Percentiles rank a stretch among this genome's conserved stretches.
Conservation (phyloP, 2,329 filamentous ascomycete genomes). For the Colletotrichum camelliae region DNA sequence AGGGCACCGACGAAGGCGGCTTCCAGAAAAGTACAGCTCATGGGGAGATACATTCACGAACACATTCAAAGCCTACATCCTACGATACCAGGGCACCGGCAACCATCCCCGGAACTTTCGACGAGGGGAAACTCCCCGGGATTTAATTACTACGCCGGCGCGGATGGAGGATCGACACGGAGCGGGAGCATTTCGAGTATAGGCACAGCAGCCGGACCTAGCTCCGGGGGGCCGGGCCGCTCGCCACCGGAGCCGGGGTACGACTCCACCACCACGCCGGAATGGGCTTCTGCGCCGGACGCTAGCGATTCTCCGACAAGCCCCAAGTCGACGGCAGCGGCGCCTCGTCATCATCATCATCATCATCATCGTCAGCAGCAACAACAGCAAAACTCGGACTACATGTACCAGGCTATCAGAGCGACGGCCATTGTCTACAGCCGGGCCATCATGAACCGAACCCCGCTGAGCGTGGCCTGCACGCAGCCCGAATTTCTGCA, state of each 20-base stretch:
- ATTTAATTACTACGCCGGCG: not conserved
- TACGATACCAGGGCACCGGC: not conserved
- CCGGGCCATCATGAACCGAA: conserved; percentile 46
- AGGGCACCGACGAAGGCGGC: not conserved
- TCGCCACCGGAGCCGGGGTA: not conserved
- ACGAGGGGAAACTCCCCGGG: not conserved
- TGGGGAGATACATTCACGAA: conserved; percentile 4
- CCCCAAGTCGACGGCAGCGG: not conserved
- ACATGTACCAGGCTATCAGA: conserved; percentile 53
- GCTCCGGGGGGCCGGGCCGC: not conserved
- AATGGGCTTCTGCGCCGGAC: not conserved
- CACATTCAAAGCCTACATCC: not conserved
- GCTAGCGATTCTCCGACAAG: not conserved
- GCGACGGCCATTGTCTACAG: conserved; percentile 53
- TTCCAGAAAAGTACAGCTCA: not conserved
- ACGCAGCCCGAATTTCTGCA: conserved; percentile 41
- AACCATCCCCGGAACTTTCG: not conserved
- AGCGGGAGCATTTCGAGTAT: not conserved
- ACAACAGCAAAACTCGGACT: conserved; percentile 35
- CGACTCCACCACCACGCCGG: conserved; percentile 17
- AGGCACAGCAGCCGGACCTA: not conserved
- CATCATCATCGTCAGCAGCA: not conserved
- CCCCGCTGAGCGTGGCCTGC: conserved; percentile 46
- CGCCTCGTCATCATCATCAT: not conserved
- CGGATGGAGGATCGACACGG: not conserved